Conservation (phyloP, 1,284 basidiomycete species). For the Volvariella volvacea region DNA sequence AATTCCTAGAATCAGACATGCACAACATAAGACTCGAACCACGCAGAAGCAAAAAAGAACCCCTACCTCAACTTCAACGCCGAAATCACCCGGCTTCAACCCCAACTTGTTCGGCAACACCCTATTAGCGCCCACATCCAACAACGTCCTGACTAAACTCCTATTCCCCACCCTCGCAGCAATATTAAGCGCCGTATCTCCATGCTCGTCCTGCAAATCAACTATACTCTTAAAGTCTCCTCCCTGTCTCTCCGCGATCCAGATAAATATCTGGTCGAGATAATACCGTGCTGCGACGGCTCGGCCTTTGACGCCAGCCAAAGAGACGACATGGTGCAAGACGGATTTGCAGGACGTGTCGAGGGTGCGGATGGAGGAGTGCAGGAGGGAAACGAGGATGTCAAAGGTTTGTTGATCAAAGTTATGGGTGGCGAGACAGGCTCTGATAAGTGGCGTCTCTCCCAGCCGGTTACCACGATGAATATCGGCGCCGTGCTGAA, state of each 20-base stretch:
- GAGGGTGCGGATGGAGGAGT: constrained; percentile 78
- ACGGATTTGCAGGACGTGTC: constrained; percentile 89
- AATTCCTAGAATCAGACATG: constrained; percentile 53
- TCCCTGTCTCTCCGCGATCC: constrained; percentile 67
- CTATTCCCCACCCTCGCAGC: constrained; percentile 92
- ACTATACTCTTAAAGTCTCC: constrained; percentile 78
- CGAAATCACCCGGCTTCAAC: constrained; percentile 89
- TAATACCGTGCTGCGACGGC: constrained; percentile 86
- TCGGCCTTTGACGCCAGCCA: constrained; percentile 88
- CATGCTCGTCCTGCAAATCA: constrained; percentile 92
- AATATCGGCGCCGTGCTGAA: constrained; percentile 74
- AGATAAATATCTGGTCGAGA: constrained; percentile 84
- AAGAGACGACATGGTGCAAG: constrained; percentile 90
- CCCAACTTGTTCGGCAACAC: constrained; percentile 92
- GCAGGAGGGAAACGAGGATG: constrained; percentile 56
- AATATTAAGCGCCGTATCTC: constrained; percentile 94
- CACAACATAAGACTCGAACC: not conserved
- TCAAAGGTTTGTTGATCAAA: constrained; percentile 78
- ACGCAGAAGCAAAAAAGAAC: not conserved
- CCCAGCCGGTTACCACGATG: constrained; percentile 90
- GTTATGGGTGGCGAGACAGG: constrained; percentile 86
- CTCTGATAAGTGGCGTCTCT: constrained; percentile 92
- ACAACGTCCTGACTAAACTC: constrained; percentile 77
- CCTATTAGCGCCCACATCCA: constrained; percentile 94
- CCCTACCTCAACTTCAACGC: constrained; percentile 79